Evolutionary conservation across 2,329 filamentous ascomycete species (phyloP).

Genomic region (Curvularia hawaiiensis): DNA sequence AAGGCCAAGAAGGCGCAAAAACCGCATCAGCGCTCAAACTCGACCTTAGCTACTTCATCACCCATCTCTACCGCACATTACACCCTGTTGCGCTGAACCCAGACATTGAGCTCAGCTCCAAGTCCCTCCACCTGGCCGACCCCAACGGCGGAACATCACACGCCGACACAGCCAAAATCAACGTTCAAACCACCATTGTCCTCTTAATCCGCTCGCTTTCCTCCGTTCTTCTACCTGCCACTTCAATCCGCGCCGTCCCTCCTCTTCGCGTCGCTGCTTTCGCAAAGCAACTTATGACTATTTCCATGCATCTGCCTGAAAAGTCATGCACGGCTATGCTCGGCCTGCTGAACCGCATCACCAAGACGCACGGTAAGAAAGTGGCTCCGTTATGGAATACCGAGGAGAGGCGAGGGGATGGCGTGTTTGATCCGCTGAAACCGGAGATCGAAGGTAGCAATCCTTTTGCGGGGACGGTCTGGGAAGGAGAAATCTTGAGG

Average conservation of each 20-base stretch:
- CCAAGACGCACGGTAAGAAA: constrained; percentile 81
- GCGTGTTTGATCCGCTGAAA: constrained; percentile 76
- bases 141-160: constrained; percentile 57
- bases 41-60: constrained; percentile 94
- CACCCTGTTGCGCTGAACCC: constrained; percentile 78
- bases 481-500: constrained; percentile 89
- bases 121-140: constrained; percentile 73
- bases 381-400: constrained; percentile 90
- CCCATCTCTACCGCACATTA: constrained; percentile 87
- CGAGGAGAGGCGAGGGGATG: constrained; percentile 90
- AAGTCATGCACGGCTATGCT: constrained; percentile 84
- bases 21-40: constrained; percentile 81
- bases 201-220: constrained; percentile 87
- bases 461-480: constrained; percentile 86
- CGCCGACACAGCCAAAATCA: constrained; percentile 72
- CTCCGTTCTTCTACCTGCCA: constrained; percentile 76
- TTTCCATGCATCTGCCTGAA: constrained; percentile 84
- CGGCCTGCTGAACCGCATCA: constrained; percentile 76
- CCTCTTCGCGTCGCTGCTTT: constrained; percentile 89
- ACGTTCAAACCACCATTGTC: constrained; percentile 92
- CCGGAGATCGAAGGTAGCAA: constrained; percentile 81
- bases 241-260: constrained; percentile 75
- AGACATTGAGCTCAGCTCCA: constrained; percentile 82
- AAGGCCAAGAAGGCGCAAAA: constrained; percentile 90
- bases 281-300: constrained; percentile 84